Conservation (phyloP, 805 yeast species). For the Monosporozyma siamensis region DNA sequence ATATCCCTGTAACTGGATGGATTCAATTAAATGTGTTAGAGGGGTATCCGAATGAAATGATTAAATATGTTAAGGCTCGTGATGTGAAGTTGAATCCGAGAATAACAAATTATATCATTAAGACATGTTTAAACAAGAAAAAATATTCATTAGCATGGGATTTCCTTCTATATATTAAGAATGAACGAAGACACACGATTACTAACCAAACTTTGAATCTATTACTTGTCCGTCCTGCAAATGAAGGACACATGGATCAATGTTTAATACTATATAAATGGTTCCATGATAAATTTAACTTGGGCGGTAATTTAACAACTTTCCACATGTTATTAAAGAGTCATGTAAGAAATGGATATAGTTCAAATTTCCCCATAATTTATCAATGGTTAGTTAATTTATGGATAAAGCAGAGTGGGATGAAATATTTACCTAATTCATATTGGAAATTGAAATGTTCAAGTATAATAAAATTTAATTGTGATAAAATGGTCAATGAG, state of each 20-base stretch:
- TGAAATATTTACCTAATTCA: slow-evolving; percentile 10
- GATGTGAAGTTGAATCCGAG: not conserved
- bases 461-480: slow-evolving; percentile 22
- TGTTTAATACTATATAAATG: slow-evolving; percentile 1
- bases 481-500: not conserved
- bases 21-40: not conserved
- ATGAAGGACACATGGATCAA: not conserved
- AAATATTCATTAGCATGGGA: not conserved
- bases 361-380: slow-evolving; percentile 18
- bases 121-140: not conserved
- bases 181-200: not conserved
- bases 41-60: not conserved
- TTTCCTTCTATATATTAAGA: not conserved
- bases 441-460: slow-evolving; percentile 21
- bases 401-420: not conserved
- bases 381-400: slow-evolving; percentile 19
- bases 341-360: slow-evolving; percentile 29
- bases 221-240: not conserved
- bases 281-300: not conserved
- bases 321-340: slow-evolving; percentile 24
- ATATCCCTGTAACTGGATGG: not conserved
- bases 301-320: not conserved
- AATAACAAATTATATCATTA: not conserved
- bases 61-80: not conserved
- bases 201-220: not conserved